Evolutionary conservation across 2,329 filamentous ascomycete genomes (phyloP).

Genomic region (Talaromyces albobiverticillius): DNA sequence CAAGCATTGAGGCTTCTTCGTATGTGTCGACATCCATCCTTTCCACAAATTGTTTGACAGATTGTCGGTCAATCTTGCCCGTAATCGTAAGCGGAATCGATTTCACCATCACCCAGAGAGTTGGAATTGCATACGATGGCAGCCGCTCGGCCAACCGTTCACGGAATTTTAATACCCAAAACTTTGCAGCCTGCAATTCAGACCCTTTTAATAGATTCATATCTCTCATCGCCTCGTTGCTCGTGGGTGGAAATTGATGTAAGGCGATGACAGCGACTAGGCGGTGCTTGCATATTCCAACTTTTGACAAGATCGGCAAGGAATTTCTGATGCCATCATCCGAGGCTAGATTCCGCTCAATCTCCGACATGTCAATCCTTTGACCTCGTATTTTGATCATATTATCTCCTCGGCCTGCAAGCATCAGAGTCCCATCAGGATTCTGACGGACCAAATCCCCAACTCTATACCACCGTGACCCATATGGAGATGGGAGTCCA

Average conservation of each 20-base stretch:
- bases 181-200: neutral
- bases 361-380: conserved; percentile 40
- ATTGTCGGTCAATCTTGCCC: neutral
- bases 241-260: neutral
- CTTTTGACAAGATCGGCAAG: neutral
- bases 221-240: neutral
- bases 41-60: neutral
- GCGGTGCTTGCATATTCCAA: conserved; percentile 24
- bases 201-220: neutral
- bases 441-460: conserved; percentile 32
- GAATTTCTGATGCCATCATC: neutral
- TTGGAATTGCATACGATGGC: neutral
- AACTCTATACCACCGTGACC: conserved; percentile 34
- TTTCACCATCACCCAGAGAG: neutral
- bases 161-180: neutral
- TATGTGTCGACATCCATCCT: neutral
- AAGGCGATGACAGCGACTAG: conserved; percentile 38
- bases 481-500: conserved; percentile 20
- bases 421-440: conserved; percentile 30
- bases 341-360: conserved; percentile 29
- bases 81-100: neutral
- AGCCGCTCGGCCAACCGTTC: neutral
- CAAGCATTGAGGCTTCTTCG: neutral
- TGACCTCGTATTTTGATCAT: conserved; percentile 42
- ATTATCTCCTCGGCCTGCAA: conserved; percentile 32